Evolutionary conservation across 139 green algal genomes (phyloP).

Genomic region (Pleodorina starrii): DNA sequence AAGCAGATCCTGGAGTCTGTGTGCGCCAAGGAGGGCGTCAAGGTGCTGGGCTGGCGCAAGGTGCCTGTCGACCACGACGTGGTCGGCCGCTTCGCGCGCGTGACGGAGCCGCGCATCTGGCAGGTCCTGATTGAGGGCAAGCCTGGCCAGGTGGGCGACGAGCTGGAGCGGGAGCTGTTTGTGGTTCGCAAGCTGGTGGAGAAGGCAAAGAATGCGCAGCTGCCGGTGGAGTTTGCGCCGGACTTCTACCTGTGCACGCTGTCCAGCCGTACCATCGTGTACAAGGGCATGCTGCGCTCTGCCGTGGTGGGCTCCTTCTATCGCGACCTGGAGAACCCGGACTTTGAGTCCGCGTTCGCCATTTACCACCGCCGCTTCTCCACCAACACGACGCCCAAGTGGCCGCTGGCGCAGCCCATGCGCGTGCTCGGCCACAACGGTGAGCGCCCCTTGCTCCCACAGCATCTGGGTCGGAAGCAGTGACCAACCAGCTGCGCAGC

Average conservation of each 20-base stretch:
- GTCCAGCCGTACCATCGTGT: constrained; percentile 93
- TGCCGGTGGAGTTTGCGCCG: constrained; percentile 65
- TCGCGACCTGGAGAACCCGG: constrained; percentile 90
- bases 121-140: constrained; percentile 83
- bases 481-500: no score
- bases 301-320: constrained; percentile 91
- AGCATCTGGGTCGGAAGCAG: no score
- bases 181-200: constrained; percentile 95
- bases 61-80: constrained; percentile 92
- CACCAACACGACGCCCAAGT: constrained; percentile 99
- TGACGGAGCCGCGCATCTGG: constrained; percentile 92
- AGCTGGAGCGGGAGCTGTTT: constrained; percentile 97
- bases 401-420: constrained; percentile 99
- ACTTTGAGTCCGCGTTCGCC: constrained; percentile 91
- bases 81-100: constrained; percentile 91
- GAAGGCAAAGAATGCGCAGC: constrained; percentile 72
- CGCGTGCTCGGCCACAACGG: constrained; percentile 99
- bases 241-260: constrained; percentile 96
- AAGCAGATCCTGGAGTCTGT: constrained; percentile 85
- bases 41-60: constrained; percentile 93
- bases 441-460: no score
- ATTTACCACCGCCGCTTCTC: constrained; percentile 99
- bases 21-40: constrained; percentile 82
- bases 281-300: constrained; percentile 98
- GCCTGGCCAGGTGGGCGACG: constrained; percentile 75